Conservation (phyloP, 345 rosid species). For the Laguncularia racemosa region DNA sequence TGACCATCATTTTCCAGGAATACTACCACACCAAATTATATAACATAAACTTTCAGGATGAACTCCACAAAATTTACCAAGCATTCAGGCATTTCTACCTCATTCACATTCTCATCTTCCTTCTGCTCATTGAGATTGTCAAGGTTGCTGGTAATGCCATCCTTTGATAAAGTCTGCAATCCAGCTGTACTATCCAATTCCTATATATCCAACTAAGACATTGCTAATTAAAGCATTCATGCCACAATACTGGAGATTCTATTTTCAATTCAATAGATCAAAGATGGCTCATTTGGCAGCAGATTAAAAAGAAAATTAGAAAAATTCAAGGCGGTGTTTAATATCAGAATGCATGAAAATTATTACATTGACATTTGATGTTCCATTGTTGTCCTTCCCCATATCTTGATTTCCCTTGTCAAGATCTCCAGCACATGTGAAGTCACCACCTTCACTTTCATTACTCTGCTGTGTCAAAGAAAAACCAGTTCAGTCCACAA, state of each 20-base stretch:
- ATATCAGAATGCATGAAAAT: background rate
- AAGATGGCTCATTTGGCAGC: too few relatives aligned
- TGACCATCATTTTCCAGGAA: too few relatives aligned
- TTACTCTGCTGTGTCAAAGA: constrained; percentile 11
- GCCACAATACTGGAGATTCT: too few relatives aligned
- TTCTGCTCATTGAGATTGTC: background rate
- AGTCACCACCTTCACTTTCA: constrained; percentile 4
- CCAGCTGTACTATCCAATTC: too few relatives aligned
- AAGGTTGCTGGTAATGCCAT: background rate
- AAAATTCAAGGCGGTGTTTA: background rate
- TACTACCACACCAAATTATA: too few relatives aligned
- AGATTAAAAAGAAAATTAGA: too few relatives aligned
- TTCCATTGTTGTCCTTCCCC: constrained; percentile 7
- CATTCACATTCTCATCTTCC: background rate
- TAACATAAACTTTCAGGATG: background rate
- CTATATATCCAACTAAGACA: too few relatives aligned
- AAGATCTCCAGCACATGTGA: background rate
- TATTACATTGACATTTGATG: constrained; percentile 11
- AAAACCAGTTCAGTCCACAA: background rate
- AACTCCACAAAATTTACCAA: background rate
- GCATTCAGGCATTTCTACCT: constrained; percentile 1
- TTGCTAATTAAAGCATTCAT: too few relatives aligned
- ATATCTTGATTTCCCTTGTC: background rate
- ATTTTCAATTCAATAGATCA: too few relatives aligned
- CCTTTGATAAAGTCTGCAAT: constrained; percentile 1